Percentiles rank a stretch among this genome's conserved stretches.
Evolutionary conservation across 1,139 yeast species (phyloP).

Genomic region (Pichia kudriavzevii): DNA sequence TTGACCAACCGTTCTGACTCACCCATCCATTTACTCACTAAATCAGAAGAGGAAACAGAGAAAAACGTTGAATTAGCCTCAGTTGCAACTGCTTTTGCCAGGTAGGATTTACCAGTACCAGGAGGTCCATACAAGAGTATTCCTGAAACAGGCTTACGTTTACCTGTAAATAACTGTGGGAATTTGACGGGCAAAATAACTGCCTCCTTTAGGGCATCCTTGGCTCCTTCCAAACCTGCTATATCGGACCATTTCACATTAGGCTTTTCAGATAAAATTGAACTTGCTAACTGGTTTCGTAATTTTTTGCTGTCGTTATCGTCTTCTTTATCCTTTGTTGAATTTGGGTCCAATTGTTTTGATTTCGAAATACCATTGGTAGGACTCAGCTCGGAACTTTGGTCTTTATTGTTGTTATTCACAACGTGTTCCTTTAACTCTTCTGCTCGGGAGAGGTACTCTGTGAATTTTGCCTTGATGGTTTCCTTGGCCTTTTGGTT

Average conservation of each 20-base stretch:
- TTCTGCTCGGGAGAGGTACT: constrained; percentile 88
- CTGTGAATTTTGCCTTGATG: constrained; percentile 82
- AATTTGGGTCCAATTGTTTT: constrained; percentile 39
- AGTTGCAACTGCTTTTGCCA: constrained; percentile 98
- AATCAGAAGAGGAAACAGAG: constrained; percentile 88
- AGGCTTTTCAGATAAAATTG: constrained; percentile 87
- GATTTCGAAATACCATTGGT: constrained; percentile 56
- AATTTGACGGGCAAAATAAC: constrained; percentile 91
- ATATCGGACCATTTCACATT: constrained; percentile 92
- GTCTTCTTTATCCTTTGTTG: constrained; percentile 59
- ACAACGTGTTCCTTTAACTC: constrained; percentile 87
- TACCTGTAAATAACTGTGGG: constrained; percentile 91
- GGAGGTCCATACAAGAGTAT: constrained; percentile 95
- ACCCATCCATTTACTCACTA: constrained; percentile 99
- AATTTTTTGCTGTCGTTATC: constrained; percentile 82
- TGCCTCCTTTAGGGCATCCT: constrained; percentile 95
- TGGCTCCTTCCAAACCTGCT: constrained; percentile 93
- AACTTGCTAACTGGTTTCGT: constrained; percentile 86
- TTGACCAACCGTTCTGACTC: constrained; percentile 93
- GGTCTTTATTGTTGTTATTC: constrained; percentile 44
- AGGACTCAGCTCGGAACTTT: constrained; percentile 42
- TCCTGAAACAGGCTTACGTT: constrained; percentile 89
- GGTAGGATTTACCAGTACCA: constrained; percentile 95
- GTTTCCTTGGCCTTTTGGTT: constrained; percentile 83
- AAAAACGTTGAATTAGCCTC: constrained; percentile 96